Conservation (phyloP, 106 monocot genomes). For the Dioscorea zingiberensis region DNA sequence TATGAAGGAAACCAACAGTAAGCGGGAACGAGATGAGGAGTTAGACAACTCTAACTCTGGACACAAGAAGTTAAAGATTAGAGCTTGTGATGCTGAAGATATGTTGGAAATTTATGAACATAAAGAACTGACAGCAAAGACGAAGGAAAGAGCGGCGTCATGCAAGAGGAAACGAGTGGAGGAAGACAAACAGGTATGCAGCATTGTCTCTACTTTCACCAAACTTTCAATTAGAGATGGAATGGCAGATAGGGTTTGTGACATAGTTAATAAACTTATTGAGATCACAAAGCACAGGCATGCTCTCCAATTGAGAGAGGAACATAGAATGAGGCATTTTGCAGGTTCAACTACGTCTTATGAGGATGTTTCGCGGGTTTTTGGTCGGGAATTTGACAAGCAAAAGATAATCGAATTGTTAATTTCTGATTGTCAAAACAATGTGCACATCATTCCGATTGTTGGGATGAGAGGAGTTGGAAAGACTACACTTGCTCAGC, state of each 20-base stretch:
- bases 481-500: conserved; percentile 32
- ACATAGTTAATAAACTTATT: background rate
- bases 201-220: background rate
- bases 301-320: background rate
- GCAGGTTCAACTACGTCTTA: too few species aligned
- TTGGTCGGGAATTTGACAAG: background rate
- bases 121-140: background rate
- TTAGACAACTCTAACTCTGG: background rate
- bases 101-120: background rate
- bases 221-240: background rate
- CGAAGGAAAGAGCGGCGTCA: background rate
- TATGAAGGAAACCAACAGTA: too few species aligned
- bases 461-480: conserved; percentile 1
- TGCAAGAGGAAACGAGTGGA: background rate
- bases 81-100: background rate
- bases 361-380: background rate
- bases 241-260: background rate
- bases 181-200: background rate
- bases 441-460: background rate
- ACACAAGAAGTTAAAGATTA: background rate
- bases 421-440: background rate
- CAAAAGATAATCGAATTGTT: background rate
- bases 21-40: too few species aligned
- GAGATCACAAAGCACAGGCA: background rate
- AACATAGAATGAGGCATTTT: too few species aligned